Base-by-base conservation (phyloP, 148 eudicot species). In the Spergularia bocconei region DNA sequence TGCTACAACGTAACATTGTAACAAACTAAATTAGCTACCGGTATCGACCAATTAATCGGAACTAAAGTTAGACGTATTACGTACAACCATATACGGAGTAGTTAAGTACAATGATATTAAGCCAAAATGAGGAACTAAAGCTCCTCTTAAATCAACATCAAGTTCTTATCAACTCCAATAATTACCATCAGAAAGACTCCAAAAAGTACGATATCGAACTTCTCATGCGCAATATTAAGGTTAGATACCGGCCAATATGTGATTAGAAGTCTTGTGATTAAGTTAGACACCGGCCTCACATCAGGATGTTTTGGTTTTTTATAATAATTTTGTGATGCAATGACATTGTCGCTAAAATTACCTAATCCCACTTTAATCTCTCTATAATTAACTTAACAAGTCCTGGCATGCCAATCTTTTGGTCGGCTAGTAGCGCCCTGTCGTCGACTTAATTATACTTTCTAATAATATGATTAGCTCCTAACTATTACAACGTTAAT, bases 251-350 rank as follows among this genome's bases (percentile, higher is more conserved):
- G 63, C 83, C 76, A 63, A 48, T 20, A 53, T 60, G 55, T 48
- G 11, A 65, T 16, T 11, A 47, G 5, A 67, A 62, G 38, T 71
- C 59, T 64, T 64, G 78, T 67, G 63, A 69, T 80, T 79, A 75
- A 66, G 78, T 69, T 80, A 77, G 86, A 85, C 75, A 73, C 88
- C 88, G 88, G 56, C 88, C 86, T 53, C 77, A 80, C 84, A 85
- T 85, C 76, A 81, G 57, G 36, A 47, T 67, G 39, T 80, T 69
- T 58, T 67, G 21, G 36, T 36, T 60, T 79, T 47, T 13, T 61
- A 12, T 23, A 67, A 51, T 67, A 4, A 63, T 56, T 59, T 39
- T 9, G 57, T 33, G 51, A 73, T 81, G 70, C 52, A 60, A 58
- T 72, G 36, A 29, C 74, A 51, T 67, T 70, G 68, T 77, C 74